phyloP scores from a whole-genome alignment of 768 basidiomycete species.

The Termitomyces titanicus region DNA sequence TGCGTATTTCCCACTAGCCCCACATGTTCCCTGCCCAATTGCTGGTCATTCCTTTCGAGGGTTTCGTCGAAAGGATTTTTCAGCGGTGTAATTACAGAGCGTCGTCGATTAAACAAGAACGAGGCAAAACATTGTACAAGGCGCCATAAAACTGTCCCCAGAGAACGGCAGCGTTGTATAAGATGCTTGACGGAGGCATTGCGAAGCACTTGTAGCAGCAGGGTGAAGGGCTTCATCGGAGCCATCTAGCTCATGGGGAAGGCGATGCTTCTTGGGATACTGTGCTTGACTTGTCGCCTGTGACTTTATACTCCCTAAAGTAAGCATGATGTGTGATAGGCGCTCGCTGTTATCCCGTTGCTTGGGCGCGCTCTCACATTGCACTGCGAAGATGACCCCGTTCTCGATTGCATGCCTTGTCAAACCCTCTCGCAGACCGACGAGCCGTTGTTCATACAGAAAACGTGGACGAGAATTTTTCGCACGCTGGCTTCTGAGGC shows the following conservation, averaged over 20 bases:
- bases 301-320: background rate
- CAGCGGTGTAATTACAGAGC: background rate
- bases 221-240: background rate
- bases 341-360: too few relatives aligned
- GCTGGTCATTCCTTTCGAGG: background rate
- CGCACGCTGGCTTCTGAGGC: too few relatives aligned
- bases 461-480: too few relatives aligned
- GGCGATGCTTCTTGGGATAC: background rate
- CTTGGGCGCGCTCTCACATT: too few relatives aligned
- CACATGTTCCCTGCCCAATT: background rate
- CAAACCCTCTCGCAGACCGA: too few relatives aligned
- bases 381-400: too few relatives aligned
- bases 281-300: background rate
- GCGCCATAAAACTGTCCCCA: background rate
- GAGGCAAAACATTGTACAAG: background rate
- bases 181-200: background rate
- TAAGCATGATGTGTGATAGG: too few relatives aligned
- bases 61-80: background rate
- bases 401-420: too few relatives aligned
- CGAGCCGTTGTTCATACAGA: background rate
- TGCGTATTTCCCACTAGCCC: background rate
- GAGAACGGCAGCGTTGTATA: background rate
- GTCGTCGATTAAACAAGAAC: background rate
- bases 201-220: background rate
- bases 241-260: background rate